These are phyloP conservation scores for Podospora bellae-mahoneyi DNA, from an alignment of 495 filamentous ascomycete genomes.

Conservation along the genomic window DNA sequence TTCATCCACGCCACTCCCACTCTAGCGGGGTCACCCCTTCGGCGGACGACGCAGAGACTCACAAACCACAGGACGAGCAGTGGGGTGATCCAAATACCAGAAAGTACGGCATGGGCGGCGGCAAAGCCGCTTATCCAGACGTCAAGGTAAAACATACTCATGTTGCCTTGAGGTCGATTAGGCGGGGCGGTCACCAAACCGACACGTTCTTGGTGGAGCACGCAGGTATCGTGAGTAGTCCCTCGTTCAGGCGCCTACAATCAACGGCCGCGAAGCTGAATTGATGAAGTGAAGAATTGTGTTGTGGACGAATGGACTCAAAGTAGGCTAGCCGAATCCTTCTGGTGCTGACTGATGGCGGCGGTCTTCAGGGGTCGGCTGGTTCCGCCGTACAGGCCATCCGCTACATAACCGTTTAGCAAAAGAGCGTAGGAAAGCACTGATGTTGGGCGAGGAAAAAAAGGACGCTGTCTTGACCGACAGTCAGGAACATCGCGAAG, in stretches of 20 bases:
- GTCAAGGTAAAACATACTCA: neutral
- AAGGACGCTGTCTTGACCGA: neutral
- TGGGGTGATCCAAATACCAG: slow-evolving; percentile 18
- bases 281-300: neutral
- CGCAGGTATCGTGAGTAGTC: neutral
- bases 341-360: neutral
- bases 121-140: neutral
- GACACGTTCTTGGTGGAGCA: neutral
- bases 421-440: neutral
- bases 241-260: neutral
- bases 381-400: neutral
- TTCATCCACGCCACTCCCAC: slow-evolving; percentile 27
- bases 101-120: slow-evolving; percentile 12
- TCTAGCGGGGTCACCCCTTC: slow-evolving; percentile 24
- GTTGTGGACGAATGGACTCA: neutral
- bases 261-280: neutral
- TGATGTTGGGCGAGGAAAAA: neutral
- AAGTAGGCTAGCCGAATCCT: neutral
- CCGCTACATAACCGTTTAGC: neutral
- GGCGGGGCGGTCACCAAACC: too few species aligned
- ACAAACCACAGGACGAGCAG: slow-evolving; percentile 25
- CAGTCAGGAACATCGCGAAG: neutral
- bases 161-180: neutral
- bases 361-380: neutral
- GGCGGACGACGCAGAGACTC: slow-evolving; percentile 21